These are phyloP conservation scores for Magnaporthiopsis incrustans DNA, from an alignment of 2,329 filamentous ascomycete genomes.

Conservation along the genomic window DNA sequence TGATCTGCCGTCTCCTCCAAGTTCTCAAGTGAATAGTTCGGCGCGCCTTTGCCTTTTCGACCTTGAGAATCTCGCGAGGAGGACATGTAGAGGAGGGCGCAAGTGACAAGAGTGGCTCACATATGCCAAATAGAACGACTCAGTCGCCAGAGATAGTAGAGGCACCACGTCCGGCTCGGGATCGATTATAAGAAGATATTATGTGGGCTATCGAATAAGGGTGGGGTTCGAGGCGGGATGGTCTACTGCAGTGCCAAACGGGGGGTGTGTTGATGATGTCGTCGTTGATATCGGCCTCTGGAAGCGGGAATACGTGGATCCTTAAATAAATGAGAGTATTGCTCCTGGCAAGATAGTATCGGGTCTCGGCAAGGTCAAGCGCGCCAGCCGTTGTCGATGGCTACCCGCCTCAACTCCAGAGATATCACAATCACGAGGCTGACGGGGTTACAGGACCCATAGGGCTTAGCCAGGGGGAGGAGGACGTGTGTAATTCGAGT, in stretches of 20 bases:
- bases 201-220: neutral
- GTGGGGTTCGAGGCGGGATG: neutral
- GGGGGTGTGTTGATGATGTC: neutral
- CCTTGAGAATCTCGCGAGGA: neutral
- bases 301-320: neutral
- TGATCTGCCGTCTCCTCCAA: neutral
- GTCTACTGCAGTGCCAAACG: neutral
- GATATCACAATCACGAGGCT: constrained; percentile 3
- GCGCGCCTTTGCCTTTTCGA: neutral
- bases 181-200: neutral
- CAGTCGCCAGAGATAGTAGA: neutral
- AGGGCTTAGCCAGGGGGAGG: constrained; percentile 2
- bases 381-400: neutral
- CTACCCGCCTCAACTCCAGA: neutral
- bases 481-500: neutral
- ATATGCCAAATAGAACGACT: neutral
- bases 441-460: neutral
- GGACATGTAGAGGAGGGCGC: neutral
- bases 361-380: neutral
- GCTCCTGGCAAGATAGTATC: neutral
- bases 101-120: neutral
- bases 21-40: neutral
- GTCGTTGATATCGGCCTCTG: neutral
- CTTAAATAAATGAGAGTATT: neutral
- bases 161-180: neutral